Percentiles rank a stretch among this genome's conserved stretches.
Conservation (phyloP, 345 rosid genomes). For the Hibiscus tridactylites region DNA sequence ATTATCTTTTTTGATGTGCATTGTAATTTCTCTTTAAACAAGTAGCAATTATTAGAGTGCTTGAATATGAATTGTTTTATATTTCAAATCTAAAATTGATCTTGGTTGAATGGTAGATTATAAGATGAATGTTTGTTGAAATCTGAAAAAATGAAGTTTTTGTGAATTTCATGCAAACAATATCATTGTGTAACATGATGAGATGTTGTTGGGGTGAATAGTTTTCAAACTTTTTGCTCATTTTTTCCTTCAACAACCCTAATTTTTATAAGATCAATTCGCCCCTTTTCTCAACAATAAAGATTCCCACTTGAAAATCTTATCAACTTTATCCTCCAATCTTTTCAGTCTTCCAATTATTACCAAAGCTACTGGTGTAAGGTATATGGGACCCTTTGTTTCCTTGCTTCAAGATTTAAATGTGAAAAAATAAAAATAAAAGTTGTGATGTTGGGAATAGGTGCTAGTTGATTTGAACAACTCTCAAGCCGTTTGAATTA, state of each 20-base stretch:
- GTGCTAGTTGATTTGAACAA: too few species aligned
- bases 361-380: constrained; percentile 2
- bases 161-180: constrained; percentile 29
- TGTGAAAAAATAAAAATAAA: background rate
- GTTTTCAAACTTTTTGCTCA: constrained; percentile 12
- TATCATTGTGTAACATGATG: constrained; percentile 33
- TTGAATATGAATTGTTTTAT: too few species aligned
- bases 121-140: constrained; percentile 9
- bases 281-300: background rate
- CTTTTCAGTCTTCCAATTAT: constrained; percentile 3
- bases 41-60: too few species aligned
- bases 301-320: constrained; percentile 21
- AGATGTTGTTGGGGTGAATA: constrained; percentile 21
- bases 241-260: background rate
- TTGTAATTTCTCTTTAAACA: too few species aligned
- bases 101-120: background rate
- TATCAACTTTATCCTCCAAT: constrained; percentile 8
- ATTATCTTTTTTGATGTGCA: too few species aligned
- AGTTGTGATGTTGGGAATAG: background rate
- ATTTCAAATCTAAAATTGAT: background rate
- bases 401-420: constrained; percentile 6
- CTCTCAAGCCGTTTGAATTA: too few species aligned
- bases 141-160: constrained; percentile 2
- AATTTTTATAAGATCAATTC: constrained; percentile 8
- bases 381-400: constrained; percentile 11